Evolutionary conservation across 495 filamentous ascomycete genomes (phyloP), one percentile per base, ranked within the genome.

Genomic region (Niebla homalea): DNA sequence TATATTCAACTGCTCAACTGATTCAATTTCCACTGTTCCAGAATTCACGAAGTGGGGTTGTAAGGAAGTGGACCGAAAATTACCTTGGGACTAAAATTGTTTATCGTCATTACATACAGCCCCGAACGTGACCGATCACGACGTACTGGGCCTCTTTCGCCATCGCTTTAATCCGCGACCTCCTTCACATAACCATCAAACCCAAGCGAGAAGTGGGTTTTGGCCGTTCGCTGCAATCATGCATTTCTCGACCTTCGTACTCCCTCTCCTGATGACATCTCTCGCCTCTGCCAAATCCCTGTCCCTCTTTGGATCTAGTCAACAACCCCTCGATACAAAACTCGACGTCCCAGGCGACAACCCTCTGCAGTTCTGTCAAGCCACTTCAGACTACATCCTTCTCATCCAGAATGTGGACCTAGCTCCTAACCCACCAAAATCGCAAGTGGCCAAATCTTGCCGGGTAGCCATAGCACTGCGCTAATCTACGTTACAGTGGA

Each of bases 341-440:
- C 54, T 64, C 54, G 49, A 50, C 14, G 78, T 90, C 2, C 85
- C 85, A 16, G 85, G 85, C 61, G 70, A 85, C n/a, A 84, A 79
- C 57, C 85, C 85, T 20, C 72, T 90, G 45, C 59, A 76, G 37
- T 88, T 82, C 66, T 99, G 92, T 68, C 59, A 73, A 22, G 59
- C 72, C 20, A 77, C 86, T 4, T 65, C 70, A 22, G 64, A 67
- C 23, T 65, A 87, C 56, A 72, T 84, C 46, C 71, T 96, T 53
- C 59, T 73, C 7, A 88, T 99, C 52, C 68, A 94, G 32, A 73
- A 78, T 26, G 87, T 97, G 20, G 74, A 94, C 58, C 59, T 99
- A 51, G 54, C 64, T 10, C 92, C 92, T 5, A 97, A 99, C 63
- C 92, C 92, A 19, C 92, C 92, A 19, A 51, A 74, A 59, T 67